Base-by-base conservation (phyloP, 78 protist genomes). In the Dictyostelium citrinum region DNA sequence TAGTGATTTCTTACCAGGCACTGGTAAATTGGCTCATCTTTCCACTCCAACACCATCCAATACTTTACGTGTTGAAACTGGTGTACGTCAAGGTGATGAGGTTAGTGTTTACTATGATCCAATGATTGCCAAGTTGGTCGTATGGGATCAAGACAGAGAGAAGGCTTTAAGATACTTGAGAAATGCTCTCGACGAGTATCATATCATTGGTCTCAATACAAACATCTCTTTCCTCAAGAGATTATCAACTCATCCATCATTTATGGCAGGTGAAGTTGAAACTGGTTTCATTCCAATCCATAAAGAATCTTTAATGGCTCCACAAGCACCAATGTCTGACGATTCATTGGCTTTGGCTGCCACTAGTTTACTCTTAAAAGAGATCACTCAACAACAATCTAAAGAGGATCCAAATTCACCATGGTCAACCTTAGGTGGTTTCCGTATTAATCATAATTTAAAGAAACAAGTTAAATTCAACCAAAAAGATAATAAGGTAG, bases 41-140 rank as follows among this genome's bases (percentile, higher is more conserved):
- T 76, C 80, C 43, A 82, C 96, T 8, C 97, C 99, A 29, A 37
- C 70, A 6, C 91, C 83, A 49, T 58, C 72, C 8, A 22, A 29
- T 0, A 74, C 90, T 1, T 45, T 86, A 29, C 77, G 95, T 41
- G 97, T 96, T 33, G 97, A 95, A 74, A 84, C 96, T 58, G 97
- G 97, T n/a, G 98, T 97, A 9, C 75, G 97, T 37, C 84, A 97
- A 72, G 99, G 99, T 5, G 98, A 98, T 64, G 97, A 92, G 41
- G 98, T 98, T 11, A 12, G 79, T 14, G 97, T 97, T 16, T 96
- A 95, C 90, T 98, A 98, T 82, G 99, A 98, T 78, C 97, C 98
- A 58, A 96, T 98, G 97, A 95, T 98, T 83, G 99, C 98, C 33
- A 98, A 98, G 76, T 84, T 97, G n/a, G 96, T 96, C 29, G 98